Base-by-base conservation (phyloP, 805 yeast genomes). In the Nakazawaea ernobii region DNA sequence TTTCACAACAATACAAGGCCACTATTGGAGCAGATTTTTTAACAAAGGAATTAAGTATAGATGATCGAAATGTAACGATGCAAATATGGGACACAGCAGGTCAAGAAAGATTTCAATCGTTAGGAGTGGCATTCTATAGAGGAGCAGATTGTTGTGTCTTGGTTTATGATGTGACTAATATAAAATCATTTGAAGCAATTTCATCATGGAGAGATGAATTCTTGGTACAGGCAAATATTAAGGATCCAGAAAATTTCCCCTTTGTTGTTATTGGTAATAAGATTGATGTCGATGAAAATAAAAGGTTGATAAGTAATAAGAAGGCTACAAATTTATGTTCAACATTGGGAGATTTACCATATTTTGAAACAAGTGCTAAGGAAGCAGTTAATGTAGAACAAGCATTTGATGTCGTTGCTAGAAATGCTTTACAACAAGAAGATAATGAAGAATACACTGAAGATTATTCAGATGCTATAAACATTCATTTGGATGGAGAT, bases 11-110 rank as follows among this genome's bases (percentile, higher is more conserved):
- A 65, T 94, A 94, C 68, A 94, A 92, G 62, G 97, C 98, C 28
- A 92, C 99, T 13, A 92, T 92, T 55, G 99, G 99, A 8, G 98
- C 98, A 2, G 98, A 94, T 65, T 92, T 92, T 63, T 75, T 90
- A 53, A 92, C 97, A 35, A 92, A 91, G 65, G 98, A 92, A 59
- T 79, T 92, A 50, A 70, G 75, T 27, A 79, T 94, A 49, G 98
- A 94, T 63, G 94, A 85, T 65, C 85, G 84, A 58, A 77, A 78
- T 53, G 90, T 84, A 8, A 82, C 88, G 20, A 74, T 85, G 75
- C 92, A 86, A 68, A 85, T 94, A 47, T 92, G 99, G 99, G 99
- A 92, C 62, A 92, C 99, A 38, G 98, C 98, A 7, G 99, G 99
- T 33, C 99, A 92, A 71, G 99, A 92, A 67, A 77, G 99, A 59